Conservation (phyloP, 345 rosid species). For the Conringia planisiliqua region DNA sequence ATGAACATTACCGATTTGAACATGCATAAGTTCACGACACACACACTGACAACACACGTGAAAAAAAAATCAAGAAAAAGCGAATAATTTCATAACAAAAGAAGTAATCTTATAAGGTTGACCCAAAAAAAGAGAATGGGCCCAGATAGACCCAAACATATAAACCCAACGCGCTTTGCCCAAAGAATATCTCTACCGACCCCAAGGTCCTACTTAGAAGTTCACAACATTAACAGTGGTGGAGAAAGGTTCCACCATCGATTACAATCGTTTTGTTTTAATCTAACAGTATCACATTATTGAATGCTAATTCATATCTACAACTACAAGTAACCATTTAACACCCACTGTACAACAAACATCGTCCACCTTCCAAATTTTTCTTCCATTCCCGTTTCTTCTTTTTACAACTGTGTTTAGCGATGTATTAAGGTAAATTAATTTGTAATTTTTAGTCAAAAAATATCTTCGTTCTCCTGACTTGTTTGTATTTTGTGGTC, state of each 20-base stretch:
- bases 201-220: neutral
- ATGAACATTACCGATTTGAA: neutral
- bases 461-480: too few relatives aligned
- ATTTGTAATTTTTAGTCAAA: neutral
- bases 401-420: neutral
- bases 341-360: neutral
- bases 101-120: neutral
- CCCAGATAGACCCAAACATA: neutral
- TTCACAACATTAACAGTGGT: neutral
- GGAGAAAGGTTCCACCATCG: neutral
- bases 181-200: neutral
- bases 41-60: neutral
- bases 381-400: neutral
- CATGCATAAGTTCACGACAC: neutral
- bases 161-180: neutral
- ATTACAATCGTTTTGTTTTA: neutral
- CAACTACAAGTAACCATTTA: neutral
- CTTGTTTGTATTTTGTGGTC: too few relatives aligned
- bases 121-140: neutral
- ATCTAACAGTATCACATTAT: neutral
- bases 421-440: neutral
- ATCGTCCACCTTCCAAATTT: neutral
- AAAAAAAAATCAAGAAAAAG: neutral
- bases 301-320: neutral
- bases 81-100: neutral